Base-by-base conservation (phyloP, 768 basidiomycete genomes). In the Leccinum boreale region DNA sequence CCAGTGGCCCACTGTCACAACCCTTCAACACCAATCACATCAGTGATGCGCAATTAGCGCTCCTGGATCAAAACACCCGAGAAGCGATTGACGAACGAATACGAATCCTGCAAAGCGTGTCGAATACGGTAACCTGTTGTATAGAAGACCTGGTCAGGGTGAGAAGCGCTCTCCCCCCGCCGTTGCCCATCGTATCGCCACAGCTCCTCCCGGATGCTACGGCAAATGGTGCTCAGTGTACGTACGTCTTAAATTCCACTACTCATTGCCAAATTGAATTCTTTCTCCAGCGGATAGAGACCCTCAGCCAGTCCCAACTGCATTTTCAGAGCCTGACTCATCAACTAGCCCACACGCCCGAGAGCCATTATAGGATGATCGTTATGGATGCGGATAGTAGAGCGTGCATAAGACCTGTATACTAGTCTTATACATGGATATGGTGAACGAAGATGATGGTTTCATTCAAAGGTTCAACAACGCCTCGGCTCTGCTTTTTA, bases 81-180 rank as follows among this genome's bases (percentile, higher is more conserved):
- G 89, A 90, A 62, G 88, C 89, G 6, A 89, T 97, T 50, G 91
- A 94, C 62, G 92, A 94, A 65, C 82, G 92, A 55, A 72, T 98
- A 59, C 79, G 85, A 45, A 80, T 92, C 39, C 74, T 98, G 36
- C 87, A 93, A 72, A 81, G 85, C 17, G 87, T 95, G 39, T 90
- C 92, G 39, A 78, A 78, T 36, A 81, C 85, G 3, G 77, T 94
- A n/a, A 84, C 83, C 67, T 79, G 80, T 19, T 87, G 92, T 64
- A 81, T 92, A 54, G 87, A 90, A 62, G 92, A 97, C 63, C 78
- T 97, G 59, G 81, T 87, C 70, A 77, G 84, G 62, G 77, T 92
- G 69, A 76, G 89, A 62, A 92, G 90, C 64, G 78, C 83, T n/a
- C 73, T 93, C 31, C 87, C 89, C 15, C 62, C 73, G 28, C 60